Conservation (phyloP, 2,329 filamentous ascomycete species). For the Colletotrichum scovillei region DNA sequence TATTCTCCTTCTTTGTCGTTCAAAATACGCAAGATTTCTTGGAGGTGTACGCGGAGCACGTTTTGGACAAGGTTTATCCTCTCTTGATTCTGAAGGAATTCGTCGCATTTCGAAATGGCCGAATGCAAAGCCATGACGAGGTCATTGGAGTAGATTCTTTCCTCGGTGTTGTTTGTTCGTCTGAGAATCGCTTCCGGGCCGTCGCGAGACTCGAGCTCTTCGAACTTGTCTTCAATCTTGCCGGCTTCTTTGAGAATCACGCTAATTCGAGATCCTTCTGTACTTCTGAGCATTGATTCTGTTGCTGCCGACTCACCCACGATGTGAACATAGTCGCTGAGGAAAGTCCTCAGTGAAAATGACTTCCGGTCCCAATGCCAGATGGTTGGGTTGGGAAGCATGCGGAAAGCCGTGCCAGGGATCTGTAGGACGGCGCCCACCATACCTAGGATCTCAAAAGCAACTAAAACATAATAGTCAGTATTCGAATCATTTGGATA, state of each 20-base stretch:
- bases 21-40: slow-evolving; percentile 58
- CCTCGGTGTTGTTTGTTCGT: slow-evolving; percentile 10
- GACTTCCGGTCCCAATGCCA: slow-evolving; percentile 63
- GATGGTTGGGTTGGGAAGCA: slow-evolving; percentile 59
- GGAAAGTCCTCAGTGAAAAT: slow-evolving; percentile 55
- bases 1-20: slow-evolving; percentile 45
- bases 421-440: slow-evolving; percentile 49
- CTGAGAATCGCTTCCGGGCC: neutral
- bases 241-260: slow-evolving; percentile 24
- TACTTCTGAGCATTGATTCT: neutral
- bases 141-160: slow-evolving; percentile 22
- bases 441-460: slow-evolving; percentile 56
- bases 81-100: slow-evolving; percentile 40
- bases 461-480: slow-evolving; percentile 39
- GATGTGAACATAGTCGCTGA: slow-evolving; percentile 51
- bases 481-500: neutral
- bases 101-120: slow-evolving; percentile 31
- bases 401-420: slow-evolving; percentile 49
- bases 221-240: slow-evolving; percentile 43
- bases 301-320: slow-evolving; percentile 35
- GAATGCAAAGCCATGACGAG: slow-evolving; percentile 18
- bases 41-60: slow-evolving; percentile 61
- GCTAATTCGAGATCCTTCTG: slow-evolving; percentile 38
- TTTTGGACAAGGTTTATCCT: slow-evolving; percentile 51
- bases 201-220: slow-evolving; percentile 34